Percentiles rank a stretch among this genome's conserved stretches.
These are phyloP conservation scores for Suhomyces vadensis DNA, from an alignment of 805 yeast genomes.

Conservation along the genomic window DNA sequence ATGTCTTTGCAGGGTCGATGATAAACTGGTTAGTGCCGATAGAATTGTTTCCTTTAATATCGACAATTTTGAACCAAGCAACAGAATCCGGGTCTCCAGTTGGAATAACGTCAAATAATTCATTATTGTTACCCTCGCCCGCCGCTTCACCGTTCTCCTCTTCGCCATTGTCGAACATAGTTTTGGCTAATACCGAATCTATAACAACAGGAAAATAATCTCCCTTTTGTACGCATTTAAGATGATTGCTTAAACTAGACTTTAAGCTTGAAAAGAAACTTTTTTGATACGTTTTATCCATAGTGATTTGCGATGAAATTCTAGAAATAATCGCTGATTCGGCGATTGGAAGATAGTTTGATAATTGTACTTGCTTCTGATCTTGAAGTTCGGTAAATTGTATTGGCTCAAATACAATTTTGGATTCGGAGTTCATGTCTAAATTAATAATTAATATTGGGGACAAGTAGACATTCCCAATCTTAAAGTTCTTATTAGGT, in stretches of 20 bases:
- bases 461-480: conserved; percentile 52
- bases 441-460: conserved; percentile 61
- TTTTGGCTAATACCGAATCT: conserved; percentile 64
- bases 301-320: conserved; percentile 66
- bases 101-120: conserved; percentile 49
- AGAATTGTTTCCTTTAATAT: conserved; percentile 38
- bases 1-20: conserved; percentile 67
- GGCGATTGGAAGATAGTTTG: conserved; percentile 49
- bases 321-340: conserved; percentile 65
- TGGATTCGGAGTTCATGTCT: conserved; percentile 28
- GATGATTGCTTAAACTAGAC: conserved; percentile 55
- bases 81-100: conserved; percentile 66
- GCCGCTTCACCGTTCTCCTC: conserved; percentile 22
- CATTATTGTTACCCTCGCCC: conserved; percentile 15
- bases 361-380: conserved; percentile 16
- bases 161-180: conserved; percentile 43
- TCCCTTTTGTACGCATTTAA: conserved; percentile 59
- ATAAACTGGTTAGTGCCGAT: conserved; percentile 43
- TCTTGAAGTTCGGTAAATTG: conserved; percentile 7
- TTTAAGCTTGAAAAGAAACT: conserved; percentile 62
- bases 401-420: conserved; percentile 22
- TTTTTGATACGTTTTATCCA: conserved; percentile 62
- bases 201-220: conserved; percentile 78
- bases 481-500: conserved; percentile 48
- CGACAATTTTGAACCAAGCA: conserved; percentile 82